Evolutionary conservation across 805 yeast species (phyloP).

Genomic region (Metschnikowia lochheadii): DNA sequence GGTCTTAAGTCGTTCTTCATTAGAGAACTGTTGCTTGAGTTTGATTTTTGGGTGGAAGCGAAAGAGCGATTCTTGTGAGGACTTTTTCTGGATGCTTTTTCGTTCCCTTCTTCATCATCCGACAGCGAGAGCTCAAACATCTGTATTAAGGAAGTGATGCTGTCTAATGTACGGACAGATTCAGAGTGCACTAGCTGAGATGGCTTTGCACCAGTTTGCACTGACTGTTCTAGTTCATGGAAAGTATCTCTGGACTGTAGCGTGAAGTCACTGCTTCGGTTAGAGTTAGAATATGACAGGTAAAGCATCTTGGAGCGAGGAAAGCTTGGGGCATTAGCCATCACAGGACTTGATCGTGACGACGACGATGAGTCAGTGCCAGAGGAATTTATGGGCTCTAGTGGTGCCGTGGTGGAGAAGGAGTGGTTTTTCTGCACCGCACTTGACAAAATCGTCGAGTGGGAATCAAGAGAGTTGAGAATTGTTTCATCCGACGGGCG

Average conservation of each 20-base stretch:
- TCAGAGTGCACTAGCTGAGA: conserved; percentile 3
- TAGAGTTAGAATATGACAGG: conserved; percentile 14
- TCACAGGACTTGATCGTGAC: not conserved
- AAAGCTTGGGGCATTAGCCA: conserved; percentile 1
- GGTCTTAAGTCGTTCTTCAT: not conserved
- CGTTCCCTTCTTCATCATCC: conserved; percentile 8
- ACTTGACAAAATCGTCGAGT: not conserved
- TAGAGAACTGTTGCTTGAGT: not conserved
- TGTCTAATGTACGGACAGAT: conserved; percentile 3
- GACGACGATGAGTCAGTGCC: not conserved
- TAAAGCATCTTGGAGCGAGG: conserved; percentile 11
- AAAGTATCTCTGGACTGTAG: not conserved
- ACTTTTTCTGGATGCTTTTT: not conserved
- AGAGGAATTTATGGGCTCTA: not conserved
- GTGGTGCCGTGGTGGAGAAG: conserved; percentile 8
- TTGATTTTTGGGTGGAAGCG: not conserved
- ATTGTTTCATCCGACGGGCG: not conserved
- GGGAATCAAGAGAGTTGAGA: not conserved
- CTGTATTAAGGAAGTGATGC: conserved; percentile 11
- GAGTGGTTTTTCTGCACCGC: conserved; percentile 3
- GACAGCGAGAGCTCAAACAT: conserved; percentile 11
- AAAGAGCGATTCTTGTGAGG: not conserved
- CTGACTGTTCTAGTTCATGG: not conserved
- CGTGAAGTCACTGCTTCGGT: conserved; percentile 2
- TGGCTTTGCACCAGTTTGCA: not conserved